phyloP scores from a whole-genome alignment of 2,329 filamentous ascomycete species.

The Aspergillus fischeri region DNA sequence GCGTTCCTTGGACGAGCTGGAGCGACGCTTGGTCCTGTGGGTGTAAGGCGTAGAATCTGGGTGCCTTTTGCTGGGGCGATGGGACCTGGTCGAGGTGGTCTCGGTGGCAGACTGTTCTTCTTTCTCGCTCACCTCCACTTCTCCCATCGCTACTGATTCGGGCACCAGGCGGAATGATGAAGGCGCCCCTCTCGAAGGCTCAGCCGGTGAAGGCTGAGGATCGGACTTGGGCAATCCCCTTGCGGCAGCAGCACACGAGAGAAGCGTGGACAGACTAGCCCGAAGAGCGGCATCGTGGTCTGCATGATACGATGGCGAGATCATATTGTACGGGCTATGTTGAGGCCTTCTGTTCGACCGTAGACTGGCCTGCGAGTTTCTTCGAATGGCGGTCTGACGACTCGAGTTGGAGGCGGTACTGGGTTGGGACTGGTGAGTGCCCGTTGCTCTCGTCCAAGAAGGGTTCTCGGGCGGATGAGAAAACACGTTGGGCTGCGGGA shows the following conservation, averaged over 20 bases:
- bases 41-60: slow-evolving; percentile 6
- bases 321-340: slow-evolving; percentile 61
- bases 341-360: slow-evolving; percentile 38
- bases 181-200: slow-evolving; percentile 40
- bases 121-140: slow-evolving; percentile 30
- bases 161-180: slow-evolving; percentile 56
- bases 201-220: slow-evolving; percentile 22
- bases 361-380: slow-evolving; percentile 36
- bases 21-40: slow-evolving; percentile 28
- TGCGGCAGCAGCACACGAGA: slow-evolving; percentile 91
- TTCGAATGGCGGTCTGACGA: slow-evolving; percentile 30
- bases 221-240: slow-evolving; percentile 67
- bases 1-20: slow-evolving; percentile 38
- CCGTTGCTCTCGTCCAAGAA: slow-evolving; percentile 32
- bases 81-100: slow-evolving; percentile 16
- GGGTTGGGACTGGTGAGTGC: slow-evolving; percentile 50
- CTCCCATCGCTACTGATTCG: slow-evolving; percentile 54
- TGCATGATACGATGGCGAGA: slow-evolving; percentile 71
- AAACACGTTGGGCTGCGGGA: slow-evolving; percentile 88
- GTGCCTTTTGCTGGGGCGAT: slow-evolving; percentile 20
- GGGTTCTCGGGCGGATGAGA: slow-evolving; percentile 67
- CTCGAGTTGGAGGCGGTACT: slow-evolving; percentile 39
- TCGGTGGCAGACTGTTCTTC: slow-evolving; percentile 17
- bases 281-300: slow-evolving; percentile 92
- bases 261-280: slow-evolving; percentile 86